Percentiles rank a stretch among this genome's conserved stretches.
These are phyloP conservation scores for Botrytis cinerea DNA, from an alignment of 2,329 filamentous ascomycete genomes.

Conservation along the genomic window DNA sequence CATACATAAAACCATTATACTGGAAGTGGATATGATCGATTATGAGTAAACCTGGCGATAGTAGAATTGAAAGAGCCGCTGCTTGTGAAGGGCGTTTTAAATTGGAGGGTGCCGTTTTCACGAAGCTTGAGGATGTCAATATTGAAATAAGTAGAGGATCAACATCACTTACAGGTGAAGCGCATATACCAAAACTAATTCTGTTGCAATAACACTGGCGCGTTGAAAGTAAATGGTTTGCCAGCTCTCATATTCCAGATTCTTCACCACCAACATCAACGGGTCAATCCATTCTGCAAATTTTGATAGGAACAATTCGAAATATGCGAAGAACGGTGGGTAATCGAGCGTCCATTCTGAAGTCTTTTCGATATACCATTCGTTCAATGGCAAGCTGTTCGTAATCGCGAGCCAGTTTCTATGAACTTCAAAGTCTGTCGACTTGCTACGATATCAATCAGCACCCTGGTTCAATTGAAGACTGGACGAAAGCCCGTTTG, in stretches of 20 bases:
- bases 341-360: slow-evolving; percentile 99
- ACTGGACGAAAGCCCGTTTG: background rate
- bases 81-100: slow-evolving; percentile 80
- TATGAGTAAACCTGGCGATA: slow-evolving; percentile 91
- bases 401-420: slow-evolving; percentile 98
- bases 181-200: slow-evolving; percentile 81
- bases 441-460: slow-evolving; percentile 66
- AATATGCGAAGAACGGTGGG: slow-evolving; percentile 95
- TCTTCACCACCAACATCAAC: slow-evolving; percentile 77
- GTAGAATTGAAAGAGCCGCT: slow-evolving; percentile 81
- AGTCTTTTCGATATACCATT: slow-evolving; percentile 97
- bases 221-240: slow-evolving; percentile 93
- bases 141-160: background rate
- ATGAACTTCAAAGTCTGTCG: slow-evolving; percentile 98
- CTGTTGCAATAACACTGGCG: slow-evolving; percentile 80
- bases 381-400: slow-evolving; percentile 77
- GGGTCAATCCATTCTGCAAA: slow-evolving; percentile 75
- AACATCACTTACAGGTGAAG: slow-evolving; percentile 64
- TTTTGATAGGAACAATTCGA: slow-evolving; percentile 90
- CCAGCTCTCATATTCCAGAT: slow-evolving; percentile 87
- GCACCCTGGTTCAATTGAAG: slow-evolving; percentile 13
- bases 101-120: slow-evolving; percentile 66
- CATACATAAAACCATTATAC: slow-evolving; percentile 97
- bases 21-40: slow-evolving; percentile 99
- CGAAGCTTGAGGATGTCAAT: slow-evolving; percentile 56